These are phyloP conservation scores for Sporothrix sp. DNA, from an alignment of 2,329 filamentous ascomycete species.

Conservation along the genomic window DNA sequence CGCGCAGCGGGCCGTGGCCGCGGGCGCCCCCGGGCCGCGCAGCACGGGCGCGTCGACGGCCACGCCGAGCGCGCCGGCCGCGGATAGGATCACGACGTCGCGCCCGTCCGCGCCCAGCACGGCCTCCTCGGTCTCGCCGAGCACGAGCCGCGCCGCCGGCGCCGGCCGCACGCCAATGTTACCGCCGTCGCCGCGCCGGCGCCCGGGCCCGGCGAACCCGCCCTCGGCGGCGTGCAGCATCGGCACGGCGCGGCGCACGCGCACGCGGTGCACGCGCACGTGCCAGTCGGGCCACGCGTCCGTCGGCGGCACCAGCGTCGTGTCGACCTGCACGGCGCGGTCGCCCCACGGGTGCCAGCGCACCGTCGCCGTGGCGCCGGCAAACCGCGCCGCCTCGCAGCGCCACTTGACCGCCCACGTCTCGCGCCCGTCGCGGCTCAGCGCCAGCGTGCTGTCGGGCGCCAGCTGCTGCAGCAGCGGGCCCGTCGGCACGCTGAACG, in stretches of 20 bases:
- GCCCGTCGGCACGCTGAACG: conserved; percentile 28
- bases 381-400: not conserved
- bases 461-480: conserved; percentile 23
- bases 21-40: not conserved
- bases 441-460: conserved; percentile 19
- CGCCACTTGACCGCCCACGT: conserved; percentile 16
- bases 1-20: not conserved
- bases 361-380: not conserved
- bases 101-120: not conserved
- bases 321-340: conserved; percentile 24
- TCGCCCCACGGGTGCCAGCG: conserved; percentile 18
- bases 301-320: conserved; percentile 27
- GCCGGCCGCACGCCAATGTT: not conserved
- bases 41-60: not conserved
- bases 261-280: conserved; percentile 27
- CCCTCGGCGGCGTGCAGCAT: conserved; percentile 19
- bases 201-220: conserved; percentile 21
- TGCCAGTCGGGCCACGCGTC: conserved; percentile 30
- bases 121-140: not conserved
- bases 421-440: conserved; percentile 19
- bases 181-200: not conserved
- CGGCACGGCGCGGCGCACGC: not conserved
- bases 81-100: not conserved
- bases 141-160: not conserved
- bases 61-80: not conserved